These are phyloP conservation scores for Stromatinia cepivora DNA, from an alignment of 2,329 filamentous ascomycete genomes.

Conservation along the genomic window DNA sequence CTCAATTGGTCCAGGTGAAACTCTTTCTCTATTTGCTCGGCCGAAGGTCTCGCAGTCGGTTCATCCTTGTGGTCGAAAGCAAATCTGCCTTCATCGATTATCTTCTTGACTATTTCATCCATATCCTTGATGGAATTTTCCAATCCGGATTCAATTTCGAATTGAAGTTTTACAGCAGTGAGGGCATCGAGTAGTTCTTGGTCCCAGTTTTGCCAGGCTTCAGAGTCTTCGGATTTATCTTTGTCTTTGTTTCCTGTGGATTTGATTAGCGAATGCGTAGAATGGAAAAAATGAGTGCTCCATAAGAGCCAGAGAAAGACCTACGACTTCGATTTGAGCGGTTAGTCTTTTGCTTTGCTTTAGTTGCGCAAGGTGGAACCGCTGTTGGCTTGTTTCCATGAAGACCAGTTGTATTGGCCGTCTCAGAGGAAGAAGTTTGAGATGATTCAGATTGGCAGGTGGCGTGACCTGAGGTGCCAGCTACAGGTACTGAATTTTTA, in stretches of 20 bases:
- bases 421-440: not conserved
- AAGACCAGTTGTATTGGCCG: not conserved
- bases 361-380: too few relatives aligned
- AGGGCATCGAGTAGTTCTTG: not conserved
- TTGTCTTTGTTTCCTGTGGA: not conserved
- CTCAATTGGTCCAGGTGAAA: not conserved
- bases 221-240: not conserved
- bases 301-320: not conserved
- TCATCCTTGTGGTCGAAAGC: too few relatives aligned
- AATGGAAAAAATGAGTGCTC: not conserved
- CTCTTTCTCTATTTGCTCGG: not conserved
- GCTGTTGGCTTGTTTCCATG: not conserved
- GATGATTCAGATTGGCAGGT: not conserved
- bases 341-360: too few relatives aligned
- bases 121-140: not conserved
- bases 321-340: not conserved
- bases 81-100: not conserved
- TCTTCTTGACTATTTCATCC: not conserved
- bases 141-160: not conserved
- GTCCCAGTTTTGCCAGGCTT: not conserved
- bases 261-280: not conserved
- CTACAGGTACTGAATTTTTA: not conserved
- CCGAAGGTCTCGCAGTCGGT: not conserved
- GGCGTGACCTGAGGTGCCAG: not conserved
- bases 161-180: too few relatives aligned